Evolutionary conservation across 176 grass and related monocot genomes (phyloP).

Genomic region (Zizania latifolia): DNA sequence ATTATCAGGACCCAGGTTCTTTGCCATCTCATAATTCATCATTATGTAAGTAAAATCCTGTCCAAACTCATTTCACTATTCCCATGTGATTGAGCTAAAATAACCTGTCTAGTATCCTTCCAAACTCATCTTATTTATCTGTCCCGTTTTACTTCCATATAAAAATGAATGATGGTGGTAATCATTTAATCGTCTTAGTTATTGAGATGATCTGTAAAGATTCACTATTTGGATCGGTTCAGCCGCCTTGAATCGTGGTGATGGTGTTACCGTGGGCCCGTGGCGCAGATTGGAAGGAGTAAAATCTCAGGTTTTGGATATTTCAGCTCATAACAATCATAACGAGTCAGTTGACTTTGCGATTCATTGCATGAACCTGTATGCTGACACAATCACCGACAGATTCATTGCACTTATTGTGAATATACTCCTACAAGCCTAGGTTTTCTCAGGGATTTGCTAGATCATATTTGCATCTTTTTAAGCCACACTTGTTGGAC

Average conservation of each 20-base stretch:
- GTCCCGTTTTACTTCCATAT: conserved; percentile 24
- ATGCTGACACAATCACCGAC: conserved; percentile 3
- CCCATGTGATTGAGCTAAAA: conserved; percentile 36
- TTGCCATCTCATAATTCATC: conserved; percentile 47
- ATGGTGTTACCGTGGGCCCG: conserved; percentile 18
- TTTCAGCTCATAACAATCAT: conserved; percentile 38
- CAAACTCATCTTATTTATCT: conserved; percentile 18
- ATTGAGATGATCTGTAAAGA: conserved; percentile 1
- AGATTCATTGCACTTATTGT: conserved; percentile 27
- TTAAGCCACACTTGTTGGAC: neutral
- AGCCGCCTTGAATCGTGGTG: conserved; percentile 10
- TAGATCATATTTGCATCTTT: conserved; percentile 28
- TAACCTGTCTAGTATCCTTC: conserved; percentile 30
- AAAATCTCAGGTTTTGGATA: conserved; percentile 46
- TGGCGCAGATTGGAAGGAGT: conserved; percentile 30
- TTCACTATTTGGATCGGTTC: conserved; percentile 20
- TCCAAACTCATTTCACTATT: conserved; percentile 34
- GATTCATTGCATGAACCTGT: conserved; percentile 34
- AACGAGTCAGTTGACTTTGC: conserved; percentile 25
- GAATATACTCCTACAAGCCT: conserved; percentile 26
- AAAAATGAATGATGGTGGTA: neutral
- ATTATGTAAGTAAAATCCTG: conserved; percentile 32
- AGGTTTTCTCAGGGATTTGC: conserved; percentile 58
- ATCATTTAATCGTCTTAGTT: neutral
- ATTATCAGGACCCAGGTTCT: conserved; percentile 22